phyloP scores from a whole-genome alignment of 2,329 filamentous ascomycete genomes.

The Ceratocystis eucalypticola region DNA sequence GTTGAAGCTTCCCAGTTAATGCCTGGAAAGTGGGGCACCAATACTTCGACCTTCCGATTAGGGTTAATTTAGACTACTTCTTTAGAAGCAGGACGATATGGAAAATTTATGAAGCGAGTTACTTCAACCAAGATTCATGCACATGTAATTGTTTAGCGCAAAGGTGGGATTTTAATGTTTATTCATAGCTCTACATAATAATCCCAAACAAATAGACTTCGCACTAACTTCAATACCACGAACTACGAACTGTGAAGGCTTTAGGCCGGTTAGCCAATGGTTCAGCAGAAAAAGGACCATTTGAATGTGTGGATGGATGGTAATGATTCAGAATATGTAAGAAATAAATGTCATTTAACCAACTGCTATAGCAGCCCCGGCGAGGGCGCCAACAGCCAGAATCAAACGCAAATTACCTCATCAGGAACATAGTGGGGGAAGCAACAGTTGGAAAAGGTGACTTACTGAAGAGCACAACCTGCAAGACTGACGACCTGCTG shows the following conservation, averaged over 20 bases:
- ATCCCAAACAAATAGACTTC: too few species aligned
- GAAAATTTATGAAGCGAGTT: too few species aligned
- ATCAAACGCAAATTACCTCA: slow-evolving; percentile 99
- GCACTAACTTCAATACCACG: background rate
- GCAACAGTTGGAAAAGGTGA: slow-evolving; percentile 21
- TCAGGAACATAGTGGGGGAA: slow-evolving; percentile 41
- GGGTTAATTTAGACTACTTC: background rate
- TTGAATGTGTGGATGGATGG: background rate
- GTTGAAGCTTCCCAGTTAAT: background rate
- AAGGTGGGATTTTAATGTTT: too few species aligned
- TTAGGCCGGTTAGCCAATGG: background rate
- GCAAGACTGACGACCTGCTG: background rate
- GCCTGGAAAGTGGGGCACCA: background rate
- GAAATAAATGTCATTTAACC: slow-evolving; percentile 78
- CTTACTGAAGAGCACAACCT: slow-evolving; percentile 19
- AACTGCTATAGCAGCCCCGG: slow-evolving; percentile 73
- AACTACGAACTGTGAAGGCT: background rate
- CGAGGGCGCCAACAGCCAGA: slow-evolving; percentile 67
- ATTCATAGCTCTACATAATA: too few species aligned
- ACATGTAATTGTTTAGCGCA: too few species aligned
- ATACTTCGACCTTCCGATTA: background rate
- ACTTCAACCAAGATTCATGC: too few species aligned
- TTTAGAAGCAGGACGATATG: background rate
- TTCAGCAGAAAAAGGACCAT: background rate
- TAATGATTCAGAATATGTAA: slow-evolving; percentile 95